A percentile compares a stretch with the other conserved stretches of the same genome.
phyloP scores from a whole-genome alignment of 805 yeast genomes.

The Lipomyces lipofer region DNA sequence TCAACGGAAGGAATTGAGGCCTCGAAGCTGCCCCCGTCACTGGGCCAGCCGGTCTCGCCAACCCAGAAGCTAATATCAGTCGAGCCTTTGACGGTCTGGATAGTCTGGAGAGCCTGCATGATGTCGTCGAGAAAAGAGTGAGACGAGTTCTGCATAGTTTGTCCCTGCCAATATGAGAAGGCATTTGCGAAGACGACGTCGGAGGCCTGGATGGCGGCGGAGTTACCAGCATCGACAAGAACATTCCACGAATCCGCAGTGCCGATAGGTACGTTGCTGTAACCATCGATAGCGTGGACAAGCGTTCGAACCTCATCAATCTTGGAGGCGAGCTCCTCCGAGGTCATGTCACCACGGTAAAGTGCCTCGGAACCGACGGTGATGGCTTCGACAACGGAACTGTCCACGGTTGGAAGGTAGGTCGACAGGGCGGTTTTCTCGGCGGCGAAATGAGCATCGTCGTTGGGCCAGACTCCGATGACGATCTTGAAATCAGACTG shows the following conservation, averaged over 20 bases:
- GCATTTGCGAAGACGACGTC: conserved; percentile 92
- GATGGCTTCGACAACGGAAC: conserved; percentile 68
- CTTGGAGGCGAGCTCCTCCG: conserved; percentile 64
- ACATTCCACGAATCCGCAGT: conserved; percentile 96
- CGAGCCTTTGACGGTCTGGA: conserved; percentile 83
- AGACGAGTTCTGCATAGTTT: conserved; percentile 75
- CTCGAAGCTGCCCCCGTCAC: conserved; percentile 74
- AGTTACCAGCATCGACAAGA: conserved; percentile 73
- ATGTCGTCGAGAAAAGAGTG: conserved; percentile 94
- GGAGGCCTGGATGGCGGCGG: conserved; percentile 72
- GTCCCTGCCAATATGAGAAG: conserved; percentile 99
- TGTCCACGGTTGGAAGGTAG: conserved; percentile 72
- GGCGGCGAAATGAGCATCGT: conserved; percentile 68
- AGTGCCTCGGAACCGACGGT: conserved; percentile 95
- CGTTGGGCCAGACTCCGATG: conserved; percentile 94
- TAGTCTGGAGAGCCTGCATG: conserved; percentile 91
- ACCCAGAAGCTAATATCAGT: conserved; percentile 88
- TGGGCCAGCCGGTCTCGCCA: conserved; percentile 98
- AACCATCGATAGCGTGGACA: conserved; percentile 67
- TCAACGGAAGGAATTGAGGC: conserved; percentile 63
- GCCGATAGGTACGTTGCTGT: conserved; percentile 55
- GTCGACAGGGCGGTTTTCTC: conserved; percentile 71
- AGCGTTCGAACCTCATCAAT: conserved; percentile 64
- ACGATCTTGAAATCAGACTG: conserved; percentile 71
- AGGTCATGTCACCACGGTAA: conserved; percentile 84